Percentiles rank a stretch among this genome's conserved stretches.
Evolutionary conservation across 768 basidiomycete genomes (phyloP).

Genomic region (Pilatotrama ljubarskyi): DNA sequence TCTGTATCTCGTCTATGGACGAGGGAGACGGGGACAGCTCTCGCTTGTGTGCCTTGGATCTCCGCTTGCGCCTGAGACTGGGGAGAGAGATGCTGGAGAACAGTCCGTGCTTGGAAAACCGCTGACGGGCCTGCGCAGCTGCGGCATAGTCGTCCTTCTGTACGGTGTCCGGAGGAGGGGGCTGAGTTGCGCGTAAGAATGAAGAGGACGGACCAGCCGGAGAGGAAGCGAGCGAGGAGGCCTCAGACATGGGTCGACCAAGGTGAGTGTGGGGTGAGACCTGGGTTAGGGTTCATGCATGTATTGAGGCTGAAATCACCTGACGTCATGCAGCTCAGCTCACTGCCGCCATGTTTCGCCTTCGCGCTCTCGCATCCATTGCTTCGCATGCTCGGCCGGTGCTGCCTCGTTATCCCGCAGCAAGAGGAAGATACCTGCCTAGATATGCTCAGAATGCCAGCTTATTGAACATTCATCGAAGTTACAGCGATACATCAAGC

Average conservation of each 20-base stretch:
- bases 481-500: neutral
- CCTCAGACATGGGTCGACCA: slow-evolving; percentile 22
- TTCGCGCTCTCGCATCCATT: slow-evolving; percentile 10
- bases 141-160: slow-evolving; percentile 43
- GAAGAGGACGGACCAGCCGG: slow-evolving; percentile 22
- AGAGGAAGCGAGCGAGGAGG: slow-evolving; percentile 4
- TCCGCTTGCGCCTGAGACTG: neutral
- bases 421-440: neutral
- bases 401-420: neutral
- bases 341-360: slow-evolving; percentile 26
- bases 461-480: neutral
- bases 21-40: slow-evolving; percentile 3
- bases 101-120: slow-evolving; percentile 36
- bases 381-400: neutral
- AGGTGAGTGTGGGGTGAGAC: neutral
- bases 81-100: slow-evolving; percentile 21
- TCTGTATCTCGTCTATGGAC: neutral
- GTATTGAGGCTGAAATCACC: slow-evolving; percentile 5
- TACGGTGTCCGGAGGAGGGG: slow-evolving; percentile 42
- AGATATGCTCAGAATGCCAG: neutral
- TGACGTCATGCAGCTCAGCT: slow-evolving; percentile 26
- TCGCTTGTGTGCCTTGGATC: neutral
- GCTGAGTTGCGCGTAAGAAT: neutral
- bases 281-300: slow-evolving; percentile 16
- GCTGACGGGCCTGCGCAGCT: slow-evolving; percentile 49